Percentiles rank a stretch among this genome's conserved stretches.
These are phyloP conservation scores for Thelephora aurantiotincta DNA, from an alignment of 768 basidiomycete genomes.

Conservation along the genomic window DNA sequence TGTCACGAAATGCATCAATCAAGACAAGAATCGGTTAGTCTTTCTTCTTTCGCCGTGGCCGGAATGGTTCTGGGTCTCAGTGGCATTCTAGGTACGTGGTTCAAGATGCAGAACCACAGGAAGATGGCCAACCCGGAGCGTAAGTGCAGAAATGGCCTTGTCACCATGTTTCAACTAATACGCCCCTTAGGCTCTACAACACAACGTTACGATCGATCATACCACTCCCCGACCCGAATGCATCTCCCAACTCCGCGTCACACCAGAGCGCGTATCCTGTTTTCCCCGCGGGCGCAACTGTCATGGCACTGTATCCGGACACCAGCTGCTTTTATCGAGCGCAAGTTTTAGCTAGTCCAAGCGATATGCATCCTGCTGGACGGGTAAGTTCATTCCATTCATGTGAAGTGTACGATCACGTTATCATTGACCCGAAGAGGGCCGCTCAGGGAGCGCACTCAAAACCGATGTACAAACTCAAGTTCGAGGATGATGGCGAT, in stretches of 20 bases:
- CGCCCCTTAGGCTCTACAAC: conserved; percentile 38
- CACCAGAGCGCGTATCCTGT: conserved; percentile 61
- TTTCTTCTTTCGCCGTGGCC: not conserved
- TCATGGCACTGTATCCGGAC: conserved; percentile 83
- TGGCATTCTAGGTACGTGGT: conserved; percentile 55
- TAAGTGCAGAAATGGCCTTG: conserved; percentile 10
- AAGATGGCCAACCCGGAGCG: conserved; percentile 60
- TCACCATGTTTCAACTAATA: conserved; percentile 2
- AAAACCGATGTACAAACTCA: conserved; percentile 55
- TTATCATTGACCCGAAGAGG: conserved; percentile 25
- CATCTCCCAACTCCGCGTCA: conserved; percentile 38
- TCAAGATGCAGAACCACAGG: conserved; percentile 73
- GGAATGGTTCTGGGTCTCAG: not conserved
- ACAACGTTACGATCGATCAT: conserved; percentile 61
- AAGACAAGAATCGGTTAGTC: conserved; percentile 54
- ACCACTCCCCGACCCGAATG: conserved; percentile 64
- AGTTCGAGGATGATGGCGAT: conserved; percentile 83
- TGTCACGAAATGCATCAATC: conserved; percentile 53
- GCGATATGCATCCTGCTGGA: conserved; percentile 21
- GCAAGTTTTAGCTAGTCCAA: conserved; percentile 62
- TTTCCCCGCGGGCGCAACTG: conserved; percentile 56
- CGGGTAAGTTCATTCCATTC: conserved; percentile 20
- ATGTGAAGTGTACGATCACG: conserved; percentile 3
- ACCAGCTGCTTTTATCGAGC: conserved; percentile 87
- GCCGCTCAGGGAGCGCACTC: conserved; percentile 7